Conservation (phyloP, 2,329 filamentous ascomycete genomes). For the Fusarium virguliforme region DNA sequence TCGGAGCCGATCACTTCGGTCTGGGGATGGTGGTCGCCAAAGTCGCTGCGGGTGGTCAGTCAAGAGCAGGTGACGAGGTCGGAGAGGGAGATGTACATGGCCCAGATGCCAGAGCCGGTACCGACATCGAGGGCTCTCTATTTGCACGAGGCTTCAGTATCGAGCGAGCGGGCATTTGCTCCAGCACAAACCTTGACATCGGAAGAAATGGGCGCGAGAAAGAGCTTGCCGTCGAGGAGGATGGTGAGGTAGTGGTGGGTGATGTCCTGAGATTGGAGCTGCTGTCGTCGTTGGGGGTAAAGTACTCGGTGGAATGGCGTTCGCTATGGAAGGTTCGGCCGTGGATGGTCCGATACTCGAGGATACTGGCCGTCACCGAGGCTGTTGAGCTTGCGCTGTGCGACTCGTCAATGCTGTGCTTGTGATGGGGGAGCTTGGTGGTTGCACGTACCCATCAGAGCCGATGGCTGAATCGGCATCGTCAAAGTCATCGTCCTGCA, state of each 20-base stretch:
- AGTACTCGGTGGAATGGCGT: slow-evolving; percentile 41
- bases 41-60: slow-evolving; percentile 31
- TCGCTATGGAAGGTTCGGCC: slow-evolving; percentile 49
- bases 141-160: background rate
- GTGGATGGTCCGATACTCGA: slow-evolving; percentile 46
- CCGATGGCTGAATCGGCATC: slow-evolving; percentile 47
- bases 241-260: slow-evolving; percentile 48
- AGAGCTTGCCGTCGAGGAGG: slow-evolving; percentile 43
- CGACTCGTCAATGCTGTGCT: background rate
- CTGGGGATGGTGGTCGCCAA: slow-evolving; percentile 39
- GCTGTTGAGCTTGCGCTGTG: slow-evolving; percentile 43
- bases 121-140: slow-evolving; percentile 48
- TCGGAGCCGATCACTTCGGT: slow-evolving; percentile 44
- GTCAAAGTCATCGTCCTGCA: slow-evolving; percentile 33
- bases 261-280: slow-evolving; percentile 46
- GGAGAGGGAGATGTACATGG: slow-evolving; percentile 22
- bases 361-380: slow-evolving; percentile 45
- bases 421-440: background rate
- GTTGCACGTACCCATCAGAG: slow-evolving; percentile 42
- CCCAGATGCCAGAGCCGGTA: slow-evolving; percentile 46
- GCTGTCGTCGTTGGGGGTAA: slow-evolving; percentile 47
- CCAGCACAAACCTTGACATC: slow-evolving; percentile 18
- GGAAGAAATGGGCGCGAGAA: slow-evolving; percentile 40
- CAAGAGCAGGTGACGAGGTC: background rate
- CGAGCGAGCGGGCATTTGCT: background rate